Evolutionary conservation across 257 asterid species (phyloP).

Genomic region (Leptodermis oblonga): DNA sequence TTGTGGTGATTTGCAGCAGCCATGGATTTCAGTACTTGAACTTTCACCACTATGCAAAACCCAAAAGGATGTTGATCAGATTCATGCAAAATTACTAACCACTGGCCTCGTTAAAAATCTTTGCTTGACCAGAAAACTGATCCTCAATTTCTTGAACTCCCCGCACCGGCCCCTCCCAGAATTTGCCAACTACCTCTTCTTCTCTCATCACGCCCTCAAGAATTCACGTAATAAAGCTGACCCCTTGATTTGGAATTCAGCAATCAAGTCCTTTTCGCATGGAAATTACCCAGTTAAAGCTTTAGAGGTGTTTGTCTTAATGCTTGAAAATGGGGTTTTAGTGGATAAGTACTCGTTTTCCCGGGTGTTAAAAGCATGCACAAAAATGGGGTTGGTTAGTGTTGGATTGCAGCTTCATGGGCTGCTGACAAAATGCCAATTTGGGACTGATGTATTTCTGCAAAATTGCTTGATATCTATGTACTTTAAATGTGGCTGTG

Average conservation of each 20-base stretch:
- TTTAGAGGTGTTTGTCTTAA: conserved; percentile 49
- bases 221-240: conserved; percentile 27
- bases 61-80: conserved; percentile 49
- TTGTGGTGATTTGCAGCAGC: conserved; percentile 41
- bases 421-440: conserved; percentile 50
- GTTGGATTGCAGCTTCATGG: conserved; percentile 78
- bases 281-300: conserved; percentile 56
- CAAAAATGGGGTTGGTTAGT: conserved; percentile 34
- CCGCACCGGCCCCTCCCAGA: conserved; percentile 34
- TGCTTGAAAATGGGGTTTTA: conserved; percentile 59
- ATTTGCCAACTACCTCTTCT: conserved; percentile 55
- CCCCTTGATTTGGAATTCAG: conserved; percentile 70
- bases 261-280: conserved; percentile 55
- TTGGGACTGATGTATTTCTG: conserved; percentile 51
- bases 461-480: conserved; percentile 58
- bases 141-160: conserved; percentile 46
- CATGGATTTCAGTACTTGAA: conserved; percentile 49
- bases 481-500: conserved; percentile 55
- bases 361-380: conserved; percentile 63
- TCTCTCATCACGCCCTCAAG: conserved; percentile 15
- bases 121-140: conserved; percentile 44
- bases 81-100: conserved; percentile 60
- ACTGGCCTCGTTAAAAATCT: conserved; percentile 56
- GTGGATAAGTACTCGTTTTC: conserved; percentile 68
- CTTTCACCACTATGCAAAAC: conserved; percentile 53